Conservation (phyloP, 257 asterid species). For the Solanum infundibuliforme region DNA sequence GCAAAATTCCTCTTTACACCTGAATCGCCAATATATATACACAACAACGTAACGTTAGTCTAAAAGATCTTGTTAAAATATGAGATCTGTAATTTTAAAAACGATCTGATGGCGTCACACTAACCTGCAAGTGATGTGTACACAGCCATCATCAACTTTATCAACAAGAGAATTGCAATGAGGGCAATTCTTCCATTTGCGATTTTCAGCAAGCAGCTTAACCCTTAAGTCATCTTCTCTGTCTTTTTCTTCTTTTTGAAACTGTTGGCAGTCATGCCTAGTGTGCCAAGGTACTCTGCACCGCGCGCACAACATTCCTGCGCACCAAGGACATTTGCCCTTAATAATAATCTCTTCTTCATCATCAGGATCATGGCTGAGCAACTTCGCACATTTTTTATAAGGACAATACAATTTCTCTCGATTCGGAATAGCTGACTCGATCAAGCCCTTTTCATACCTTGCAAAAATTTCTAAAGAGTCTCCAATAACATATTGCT, state of each 20-base stretch:
- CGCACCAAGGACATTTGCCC: slow-evolving; percentile 11
- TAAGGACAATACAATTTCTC: slow-evolving; percentile 25
- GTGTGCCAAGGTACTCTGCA: slow-evolving; percentile 21
- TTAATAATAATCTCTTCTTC: neutral
- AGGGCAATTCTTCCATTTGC: slow-evolving; percentile 19
- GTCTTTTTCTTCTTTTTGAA: slow-evolving; percentile 8
- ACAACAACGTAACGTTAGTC: no score
- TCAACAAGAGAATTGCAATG: slow-evolving; percentile 10
- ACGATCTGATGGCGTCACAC: neutral
- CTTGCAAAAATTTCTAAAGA: neutral
- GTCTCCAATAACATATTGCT: neutral
- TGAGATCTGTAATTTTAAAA: neutral
- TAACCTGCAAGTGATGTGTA: slow-evolving; percentile 21
- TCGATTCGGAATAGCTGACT: slow-evolving; percentile 14
- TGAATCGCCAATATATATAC: neutral
- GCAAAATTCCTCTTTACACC: slow-evolving; percentile 39
- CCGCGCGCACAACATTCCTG: slow-evolving; percentile 10
- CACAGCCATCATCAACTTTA: slow-evolving; percentile 12
- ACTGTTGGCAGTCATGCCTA: slow-evolving; percentile 1
- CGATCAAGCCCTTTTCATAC: slow-evolving; percentile 29
- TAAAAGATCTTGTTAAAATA: no score
- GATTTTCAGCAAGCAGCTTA: neutral
- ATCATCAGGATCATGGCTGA: slow-evolving; percentile 1
- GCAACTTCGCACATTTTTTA: slow-evolving; percentile 14
- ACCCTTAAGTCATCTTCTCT: slow-evolving; percentile 10